phyloP scores from a whole-genome alignment of 2,329 filamentous ascomycete species.

The Beauveria medogensis region DNA sequence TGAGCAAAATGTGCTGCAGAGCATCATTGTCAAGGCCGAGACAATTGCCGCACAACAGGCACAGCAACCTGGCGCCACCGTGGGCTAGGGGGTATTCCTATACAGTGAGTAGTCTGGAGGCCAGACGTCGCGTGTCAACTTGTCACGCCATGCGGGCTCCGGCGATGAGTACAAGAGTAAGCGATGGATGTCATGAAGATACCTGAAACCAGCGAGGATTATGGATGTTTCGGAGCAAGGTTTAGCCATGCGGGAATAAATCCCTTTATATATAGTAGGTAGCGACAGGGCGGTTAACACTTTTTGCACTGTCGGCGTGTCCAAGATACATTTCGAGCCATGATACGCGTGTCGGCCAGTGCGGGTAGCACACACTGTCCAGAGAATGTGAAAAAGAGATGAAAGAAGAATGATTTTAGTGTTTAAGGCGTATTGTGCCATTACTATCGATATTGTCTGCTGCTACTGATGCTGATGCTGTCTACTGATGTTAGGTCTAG shows the following conservation, averaged over 20 bases:
- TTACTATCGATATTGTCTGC: neutral
- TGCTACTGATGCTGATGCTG: neutral
- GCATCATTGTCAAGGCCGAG: slow-evolving; percentile 59
- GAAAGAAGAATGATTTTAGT: slow-evolving; percentile 2
- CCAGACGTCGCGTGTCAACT: neutral
- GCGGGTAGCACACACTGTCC: neutral
- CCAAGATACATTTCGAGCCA: neutral
- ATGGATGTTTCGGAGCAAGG: slow-evolving; percentile 3
- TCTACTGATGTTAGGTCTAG: neutral
- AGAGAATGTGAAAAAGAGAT: neutral
- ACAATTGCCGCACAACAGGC: slow-evolving; percentile 28
- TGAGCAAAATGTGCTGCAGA: slow-evolving; percentile 74
- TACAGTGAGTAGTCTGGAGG: neutral
- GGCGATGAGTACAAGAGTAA: neutral
- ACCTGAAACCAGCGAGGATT: slow-evolving; percentile 6
- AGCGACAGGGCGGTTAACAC: neutral
- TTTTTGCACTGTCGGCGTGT: neutral
- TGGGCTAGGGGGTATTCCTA: neutral
- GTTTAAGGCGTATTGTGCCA: neutral
- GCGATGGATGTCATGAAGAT: slow-evolving; percentile 10
- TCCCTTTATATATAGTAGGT: slow-evolving; percentile 7
- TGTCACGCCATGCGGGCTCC: neutral
- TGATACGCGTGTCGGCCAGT: neutral
- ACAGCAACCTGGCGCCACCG: slow-evolving; percentile 16
- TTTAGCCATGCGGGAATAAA: neutral